These are phyloP conservation scores for Lecanicillium sp. DNA, from an alignment of 2,329 filamentous ascomycete genomes.

Conservation along the genomic window DNA sequence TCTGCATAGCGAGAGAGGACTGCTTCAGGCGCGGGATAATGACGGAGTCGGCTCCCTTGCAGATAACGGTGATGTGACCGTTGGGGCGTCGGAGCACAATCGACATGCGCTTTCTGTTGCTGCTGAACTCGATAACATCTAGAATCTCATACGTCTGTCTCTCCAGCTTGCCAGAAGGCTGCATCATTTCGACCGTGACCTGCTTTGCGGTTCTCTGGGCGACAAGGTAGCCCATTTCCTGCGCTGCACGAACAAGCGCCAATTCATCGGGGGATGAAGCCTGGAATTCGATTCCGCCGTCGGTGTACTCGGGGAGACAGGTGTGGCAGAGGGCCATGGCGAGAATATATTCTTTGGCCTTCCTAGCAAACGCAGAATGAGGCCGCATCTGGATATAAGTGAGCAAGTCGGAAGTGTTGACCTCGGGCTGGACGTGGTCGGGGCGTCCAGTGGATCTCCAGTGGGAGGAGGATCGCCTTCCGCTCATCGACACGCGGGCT, in stretches of 20 bases:
- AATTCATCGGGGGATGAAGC: conserved; percentile 87
- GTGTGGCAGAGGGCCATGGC: conserved; percentile 86
- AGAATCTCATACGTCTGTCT: conserved; percentile 70
- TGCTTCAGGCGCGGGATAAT: conserved; percentile 73
- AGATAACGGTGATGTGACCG: conserved; percentile 73
- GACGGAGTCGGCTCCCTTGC: conserved; percentile 84
- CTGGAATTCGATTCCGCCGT: conserved; percentile 70
- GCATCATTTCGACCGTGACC: conserved; percentile 48
- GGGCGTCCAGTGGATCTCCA: conserved; percentile 44
- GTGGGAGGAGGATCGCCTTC: conserved; percentile 41
- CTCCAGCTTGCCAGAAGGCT: conserved; percentile 31
- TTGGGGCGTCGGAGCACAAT: conserved; percentile 83
- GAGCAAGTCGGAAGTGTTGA: conserved; percentile 67
- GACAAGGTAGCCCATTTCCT: conserved; percentile 77
- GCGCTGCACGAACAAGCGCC: conserved; percentile 75
- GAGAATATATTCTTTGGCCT: conserved; percentile 76
- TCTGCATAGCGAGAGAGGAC: conserved; percentile 67
- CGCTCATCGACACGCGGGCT: conserved; percentile 24
- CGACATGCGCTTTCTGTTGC: conserved; percentile 85
- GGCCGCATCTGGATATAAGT: conserved; percentile 72
- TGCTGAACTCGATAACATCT: conserved; percentile 87
- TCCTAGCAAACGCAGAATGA: conserved; percentile 68
- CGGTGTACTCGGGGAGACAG: conserved; percentile 71
- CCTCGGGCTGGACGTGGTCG: conserved; percentile 47
- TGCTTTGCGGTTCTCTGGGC: conserved; percentile 66